A percentile compares a stretch with the other conserved stretches of the same genome.
phyloP scores from a whole-genome alignment of 164 flowering plant species.

The Magnolia officinalis region DNA sequence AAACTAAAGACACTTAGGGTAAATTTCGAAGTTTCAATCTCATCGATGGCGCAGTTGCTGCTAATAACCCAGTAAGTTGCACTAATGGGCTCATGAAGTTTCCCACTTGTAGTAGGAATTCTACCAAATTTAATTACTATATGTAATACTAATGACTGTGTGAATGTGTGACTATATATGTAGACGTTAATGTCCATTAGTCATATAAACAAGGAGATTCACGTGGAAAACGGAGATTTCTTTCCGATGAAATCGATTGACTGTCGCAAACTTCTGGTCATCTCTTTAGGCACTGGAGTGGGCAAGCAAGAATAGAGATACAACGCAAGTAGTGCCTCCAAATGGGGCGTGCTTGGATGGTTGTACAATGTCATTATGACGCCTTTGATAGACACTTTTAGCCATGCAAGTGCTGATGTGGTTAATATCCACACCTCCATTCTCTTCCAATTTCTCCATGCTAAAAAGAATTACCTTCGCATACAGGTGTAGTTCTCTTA shows the following conservation, averaged over 20 bases:
- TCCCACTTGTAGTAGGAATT: neutral
- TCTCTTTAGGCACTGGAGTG: constrained; percentile 53
- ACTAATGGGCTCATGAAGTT: neutral
- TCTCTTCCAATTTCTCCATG: constrained; percentile 32
- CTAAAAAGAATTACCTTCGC: constrained; percentile 41
- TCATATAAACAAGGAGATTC: constrained; percentile 29
- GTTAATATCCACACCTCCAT: constrained; percentile 51
- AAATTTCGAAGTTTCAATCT: constrained; percentile 22
- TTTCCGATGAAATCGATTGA: constrained; percentile 27
- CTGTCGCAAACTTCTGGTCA: constrained; percentile 28
- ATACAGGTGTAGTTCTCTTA: constrained; percentile 34
- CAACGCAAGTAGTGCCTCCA: constrained; percentile 29
- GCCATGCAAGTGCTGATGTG: constrained; percentile 49
- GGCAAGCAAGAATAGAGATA: constrained; percentile 34
- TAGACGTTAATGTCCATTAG: constrained; percentile 46
- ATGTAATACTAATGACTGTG: neutral
- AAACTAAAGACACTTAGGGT: constrained; percentile 23
- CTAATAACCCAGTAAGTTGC: constrained; percentile 41
- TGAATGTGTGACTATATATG: neutral
- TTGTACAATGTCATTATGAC: constrained; percentile 29
- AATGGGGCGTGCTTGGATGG: constrained; percentile 53
- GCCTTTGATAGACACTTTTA: constrained; percentile 37
- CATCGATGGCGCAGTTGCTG: constrained; percentile 45
- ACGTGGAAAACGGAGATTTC: constrained; percentile 18
- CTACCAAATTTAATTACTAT: neutral